A percentile compares a stretch with the other conserved stretches of the same genome.
Conservation (phyloP, 352 stramenopile species). For the Globisporangium middletonii region DNA sequence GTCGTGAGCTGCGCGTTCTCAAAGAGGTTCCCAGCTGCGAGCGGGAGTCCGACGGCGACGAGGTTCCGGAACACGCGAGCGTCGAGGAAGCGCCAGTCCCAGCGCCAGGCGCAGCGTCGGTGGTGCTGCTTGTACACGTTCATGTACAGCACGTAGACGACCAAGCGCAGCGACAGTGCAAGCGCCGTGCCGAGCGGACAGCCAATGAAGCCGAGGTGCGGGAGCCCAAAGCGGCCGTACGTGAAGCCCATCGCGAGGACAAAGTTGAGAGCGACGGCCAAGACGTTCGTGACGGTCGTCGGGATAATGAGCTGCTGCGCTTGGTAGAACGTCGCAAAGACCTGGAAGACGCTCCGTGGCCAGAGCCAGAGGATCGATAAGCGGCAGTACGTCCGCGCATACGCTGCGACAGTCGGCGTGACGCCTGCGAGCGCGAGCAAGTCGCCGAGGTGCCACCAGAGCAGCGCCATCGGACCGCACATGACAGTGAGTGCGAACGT, state of each 20-base stretch:
- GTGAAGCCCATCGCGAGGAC: constrained; percentile 62
- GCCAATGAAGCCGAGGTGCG: constrained; percentile 64
- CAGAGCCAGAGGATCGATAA: constrained; percentile 68
- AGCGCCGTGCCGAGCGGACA: constrained; percentile 64
- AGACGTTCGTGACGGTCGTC: constrained; percentile 50
- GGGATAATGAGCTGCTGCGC: constrained; percentile 77
- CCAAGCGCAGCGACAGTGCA: constrained; percentile 43
- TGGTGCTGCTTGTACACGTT: constrained; percentile 47
- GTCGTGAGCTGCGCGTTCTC: constrained; percentile 78
- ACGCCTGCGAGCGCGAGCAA: constrained; percentile 43
- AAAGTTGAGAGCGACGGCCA: constrained; percentile 55
- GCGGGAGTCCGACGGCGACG: constrained; percentile 41
- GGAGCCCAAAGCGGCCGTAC: constrained; percentile 49
- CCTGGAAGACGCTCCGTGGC: constrained; percentile 77
- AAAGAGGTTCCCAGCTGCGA: constrained; percentile 58
- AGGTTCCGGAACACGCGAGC: constrained; percentile 34
- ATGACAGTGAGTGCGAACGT: constrained; percentile 50
- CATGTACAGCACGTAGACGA: constrained; percentile 67
- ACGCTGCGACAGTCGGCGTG: constrained; percentile 28
- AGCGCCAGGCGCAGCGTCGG: constrained; percentile 47
- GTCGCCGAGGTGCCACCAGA: constrained; percentile 73
- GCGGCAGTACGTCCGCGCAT: constrained; percentile 54
- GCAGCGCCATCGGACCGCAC: constrained; percentile 56
- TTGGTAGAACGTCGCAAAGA: constrained; percentile 75
- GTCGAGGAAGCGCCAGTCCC: constrained; percentile 46